A percentile compares a stretch with the other conserved stretches of the same genome.
Evolutionary conservation across 2,329 filamentous ascomycete genomes (phyloP).

Genomic region (Hypoxylon sp.): DNA sequence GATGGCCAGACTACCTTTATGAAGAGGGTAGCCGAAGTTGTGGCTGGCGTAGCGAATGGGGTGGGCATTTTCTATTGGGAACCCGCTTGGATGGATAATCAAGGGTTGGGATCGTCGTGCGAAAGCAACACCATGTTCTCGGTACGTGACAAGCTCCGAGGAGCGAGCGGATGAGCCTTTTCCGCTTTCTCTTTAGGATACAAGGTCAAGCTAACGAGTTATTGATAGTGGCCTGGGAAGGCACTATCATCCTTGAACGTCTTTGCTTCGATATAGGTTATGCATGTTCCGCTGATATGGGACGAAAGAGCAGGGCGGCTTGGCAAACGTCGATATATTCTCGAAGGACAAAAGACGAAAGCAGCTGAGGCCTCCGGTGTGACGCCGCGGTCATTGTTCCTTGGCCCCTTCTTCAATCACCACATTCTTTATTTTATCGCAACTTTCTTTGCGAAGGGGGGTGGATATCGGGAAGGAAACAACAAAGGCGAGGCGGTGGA

Average conservation of each 20-base stretch:
- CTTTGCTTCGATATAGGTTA: conserved; percentile 61
- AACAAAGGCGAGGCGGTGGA: conserved; percentile 39
- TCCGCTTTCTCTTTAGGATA: neutral
- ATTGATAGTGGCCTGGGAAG: conserved; percentile 57
- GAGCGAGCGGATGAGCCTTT: neutral
- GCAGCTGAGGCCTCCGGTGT: conserved; percentile 5
- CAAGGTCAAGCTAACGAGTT: conserved; percentile 9
- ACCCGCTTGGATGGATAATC: conserved; percentile 76
- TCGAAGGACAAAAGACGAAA: conserved; percentile 27
- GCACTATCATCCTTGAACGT: conserved; percentile 68
- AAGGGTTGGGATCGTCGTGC: conserved; percentile 73
- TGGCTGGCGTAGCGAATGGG: conserved; percentile 65
- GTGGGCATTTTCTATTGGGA: conserved; percentile 80
- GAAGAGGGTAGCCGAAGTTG: conserved; percentile 66
- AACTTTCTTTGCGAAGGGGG: conserved; percentile 23
- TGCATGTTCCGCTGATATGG: neutral
- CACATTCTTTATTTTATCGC: conserved; percentile 27
- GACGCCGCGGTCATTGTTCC: conserved; percentile 19
- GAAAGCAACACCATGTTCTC: conserved; percentile 72
- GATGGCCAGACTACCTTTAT: conserved; percentile 73
- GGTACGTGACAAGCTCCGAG: conserved; percentile 31
- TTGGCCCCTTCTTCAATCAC: neutral
- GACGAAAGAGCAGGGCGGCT: conserved; percentile 10
- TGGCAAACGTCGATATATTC: conserved; percentile 3
- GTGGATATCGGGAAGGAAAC: conserved; percentile 3